A percentile compares a stretch with the other conserved stretches of the same genome.
Evolutionary conservation across 2,329 filamentous ascomycete genomes (phyloP).

Genomic region (Alternaria metachromatica): DNA sequence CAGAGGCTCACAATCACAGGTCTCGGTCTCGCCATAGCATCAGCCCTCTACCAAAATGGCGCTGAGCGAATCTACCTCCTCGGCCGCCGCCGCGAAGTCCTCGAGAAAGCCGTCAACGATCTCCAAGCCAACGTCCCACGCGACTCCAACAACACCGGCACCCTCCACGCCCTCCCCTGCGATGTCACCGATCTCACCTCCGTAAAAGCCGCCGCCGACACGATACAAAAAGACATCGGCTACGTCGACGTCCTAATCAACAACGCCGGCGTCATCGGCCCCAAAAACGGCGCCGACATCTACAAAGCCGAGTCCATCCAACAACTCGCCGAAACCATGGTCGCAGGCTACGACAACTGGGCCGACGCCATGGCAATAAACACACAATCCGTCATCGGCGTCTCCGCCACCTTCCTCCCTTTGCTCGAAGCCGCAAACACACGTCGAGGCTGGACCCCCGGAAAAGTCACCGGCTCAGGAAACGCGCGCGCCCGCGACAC

Average conservation of each 20-base stretch:
- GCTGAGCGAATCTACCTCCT: conserved; percentile 55
- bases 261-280: conserved; percentile 59
- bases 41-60: conserved; percentile 51
- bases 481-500: conserved; percentile 33
- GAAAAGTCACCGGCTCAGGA: conserved; percentile 39
- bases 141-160: conserved; percentile 23
- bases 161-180: conserved; percentile 52
- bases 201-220: conserved; percentile 50
- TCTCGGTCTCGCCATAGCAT: conserved; percentile 50
- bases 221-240: conserved; percentile 51
- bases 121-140: conserved; percentile 40
- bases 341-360: conserved; percentile 45
- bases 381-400: conserved; percentile 53
- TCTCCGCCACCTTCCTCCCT: conserved; percentile 54
- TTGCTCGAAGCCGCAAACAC: conserved; percentile 55
- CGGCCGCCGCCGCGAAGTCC: conserved; percentile 51
- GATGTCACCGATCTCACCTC: conserved; percentile 54
- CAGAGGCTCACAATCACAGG: conserved; percentile 30
- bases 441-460: conserved; percentile 48
- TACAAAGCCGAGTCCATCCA: conserved; percentile 53
- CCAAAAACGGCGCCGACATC: conserved; percentile 50
- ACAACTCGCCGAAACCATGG: conserved; percentile 53
- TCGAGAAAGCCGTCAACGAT: conserved; percentile 49
- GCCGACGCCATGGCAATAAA: conserved; percentile 51
- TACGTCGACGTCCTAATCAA: conserved; percentile 61